Base-by-base conservation (phyloP, 805 yeast genomes). In the Sugiyamaella marilandica region DNA sequence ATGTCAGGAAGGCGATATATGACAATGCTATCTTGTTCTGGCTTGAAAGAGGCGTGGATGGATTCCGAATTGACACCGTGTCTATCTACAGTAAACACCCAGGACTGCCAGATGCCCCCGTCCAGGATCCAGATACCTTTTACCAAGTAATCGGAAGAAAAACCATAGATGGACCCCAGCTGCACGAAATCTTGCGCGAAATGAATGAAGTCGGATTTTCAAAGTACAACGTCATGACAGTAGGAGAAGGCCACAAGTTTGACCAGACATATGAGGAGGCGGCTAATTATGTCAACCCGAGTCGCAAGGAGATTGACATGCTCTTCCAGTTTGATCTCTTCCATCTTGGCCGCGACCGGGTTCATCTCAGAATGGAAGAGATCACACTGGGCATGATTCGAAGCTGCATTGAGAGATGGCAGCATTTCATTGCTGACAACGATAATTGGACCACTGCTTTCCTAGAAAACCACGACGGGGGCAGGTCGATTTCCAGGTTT, bases 401-500 rank as follows among this genome's bases (percentile, higher is more conserved):
- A 13, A 39, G 24, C 24, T 39, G 21, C 19, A 33, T 48, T 8
- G 39, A 47, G 24, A 47, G 39, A 33, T 41, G 48, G 47, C 51
- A 47, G 32, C n/a, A 46, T n/a, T 19, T 47, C 14, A 39, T 47
- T 24, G 35, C 10, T 11, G 55, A 43, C n/a, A 47, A 45, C n/a
- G 55, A 49, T 34, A 80, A 79, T 16, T 80, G 85, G 84, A 65
- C 78, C 26, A 75, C 84, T 10, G 70, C 73, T 16, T 80, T 74
- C 65, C 61, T 75, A 53, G 85, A 80, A 63, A 80, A 80, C 62
- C 85, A 80, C 61, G 84, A 80, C 65, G 82, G 76, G 59, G 77
- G 83, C 10, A 71, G 84, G 60, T 68, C 76, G 35, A 73, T 79
- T 41, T 65, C 81, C 9, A 70, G 84, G 60, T 79, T 77, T 61